These are phyloP conservation scores for Solanum hybrid DNA, from an alignment of 305 asterid species.

Conservation along the genomic window DNA sequence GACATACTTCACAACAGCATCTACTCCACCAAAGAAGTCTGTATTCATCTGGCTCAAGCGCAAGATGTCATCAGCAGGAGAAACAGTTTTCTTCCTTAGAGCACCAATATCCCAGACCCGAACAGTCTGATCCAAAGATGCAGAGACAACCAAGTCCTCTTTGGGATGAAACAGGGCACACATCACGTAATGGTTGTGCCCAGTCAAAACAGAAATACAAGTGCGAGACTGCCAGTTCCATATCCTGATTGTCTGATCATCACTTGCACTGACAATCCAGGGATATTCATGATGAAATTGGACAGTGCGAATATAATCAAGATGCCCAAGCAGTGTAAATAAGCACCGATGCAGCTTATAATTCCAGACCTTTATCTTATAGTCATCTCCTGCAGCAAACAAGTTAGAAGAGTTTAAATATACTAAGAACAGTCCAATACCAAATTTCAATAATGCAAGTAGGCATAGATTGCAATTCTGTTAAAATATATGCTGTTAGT, in stretches of 20 bases:
- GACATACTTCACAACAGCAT: slow-evolving; percentile 85
- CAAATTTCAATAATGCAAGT: not conserved
- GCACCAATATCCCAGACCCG: slow-evolving; percentile 99
- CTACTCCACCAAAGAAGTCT: slow-evolving; percentile 61
- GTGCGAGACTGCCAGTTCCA: slow-evolving; percentile 99
- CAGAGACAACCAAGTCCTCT: slow-evolving; percentile 93
- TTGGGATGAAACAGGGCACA: slow-evolving; percentile 94
- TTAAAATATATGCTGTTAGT: not conserved
- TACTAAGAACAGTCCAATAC: not conserved
- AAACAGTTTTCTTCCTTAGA: slow-evolving; percentile 79
- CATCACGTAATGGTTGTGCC: slow-evolving; percentile 98
- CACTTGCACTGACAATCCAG: slow-evolving; percentile 97
- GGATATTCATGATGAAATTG: slow-evolving; percentile 96
- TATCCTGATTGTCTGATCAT: slow-evolving; percentile 94
- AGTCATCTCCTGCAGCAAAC: slow-evolving; percentile 82
- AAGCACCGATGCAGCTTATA: slow-evolving; percentile 87
- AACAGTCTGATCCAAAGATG: slow-evolving; percentile 95
- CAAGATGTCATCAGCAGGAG: slow-evolving; percentile 91
- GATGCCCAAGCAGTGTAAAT: slow-evolving; percentile 93
- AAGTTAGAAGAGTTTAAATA: not conserved
- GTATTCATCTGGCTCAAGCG: slow-evolving; percentile 89
- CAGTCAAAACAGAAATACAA: slow-evolving; percentile 91
- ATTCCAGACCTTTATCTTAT: slow-evolving; percentile 95
- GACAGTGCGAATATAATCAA: slow-evolving; percentile 94
- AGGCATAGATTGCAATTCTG: not conserved